Base-by-base conservation (phyloP, 495 filamentous ascomycete genomes). In the Melanomma pulvis-pyrius region DNA sequence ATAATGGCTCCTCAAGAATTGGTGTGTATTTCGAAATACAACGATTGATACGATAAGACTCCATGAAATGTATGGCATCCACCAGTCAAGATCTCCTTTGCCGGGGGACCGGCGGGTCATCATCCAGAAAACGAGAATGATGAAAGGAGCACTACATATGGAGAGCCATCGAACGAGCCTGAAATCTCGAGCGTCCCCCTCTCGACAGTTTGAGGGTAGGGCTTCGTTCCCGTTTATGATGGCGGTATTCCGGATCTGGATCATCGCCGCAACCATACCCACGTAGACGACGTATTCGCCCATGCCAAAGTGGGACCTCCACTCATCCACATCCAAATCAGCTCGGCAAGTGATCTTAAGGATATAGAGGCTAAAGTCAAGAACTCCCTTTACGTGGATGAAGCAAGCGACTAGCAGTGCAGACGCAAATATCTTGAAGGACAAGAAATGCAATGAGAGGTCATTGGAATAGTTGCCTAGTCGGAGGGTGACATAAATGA, bases 21-120 rank as follows among this genome's bases (percentile, higher is more conserved):
- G 64, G 51, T 76, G 78, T 1, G 76, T 73, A 68, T 86, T 88
- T 21, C 85, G 78, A 9, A 89, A 70, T 15, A 78, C 71, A 39
- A 84, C 69, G 57, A 80, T 82, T 15, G 80, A 71, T 6, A 87
- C 65, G 57, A 88, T 78, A 7, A 85, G 84, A 44, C 86, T 67
- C 65, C 76, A 78, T 1, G 82, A 82, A 53, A 88, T 72, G 69
- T 80, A 85, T 4, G 86, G 82, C 54, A 86, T 81, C 67, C 76
- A 77, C 13, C 59, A 54, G 67, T 85, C 83, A 68, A 84, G 87
- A 24, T 71, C 68, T 24, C 71, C 67, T 70, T 82, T 84, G 26
- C 75, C 69, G 22, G 58, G 48, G 8, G 73, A 70, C 29, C 0
- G 53, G 34, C 71, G 67, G 17, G 75, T 76, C 48, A 72, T 26